Evolutionary conservation across 2,329 filamentous ascomycete species (phyloP), one percentile per base, ranked within the genome.

Genomic region (Fusarium sp.): DNA sequence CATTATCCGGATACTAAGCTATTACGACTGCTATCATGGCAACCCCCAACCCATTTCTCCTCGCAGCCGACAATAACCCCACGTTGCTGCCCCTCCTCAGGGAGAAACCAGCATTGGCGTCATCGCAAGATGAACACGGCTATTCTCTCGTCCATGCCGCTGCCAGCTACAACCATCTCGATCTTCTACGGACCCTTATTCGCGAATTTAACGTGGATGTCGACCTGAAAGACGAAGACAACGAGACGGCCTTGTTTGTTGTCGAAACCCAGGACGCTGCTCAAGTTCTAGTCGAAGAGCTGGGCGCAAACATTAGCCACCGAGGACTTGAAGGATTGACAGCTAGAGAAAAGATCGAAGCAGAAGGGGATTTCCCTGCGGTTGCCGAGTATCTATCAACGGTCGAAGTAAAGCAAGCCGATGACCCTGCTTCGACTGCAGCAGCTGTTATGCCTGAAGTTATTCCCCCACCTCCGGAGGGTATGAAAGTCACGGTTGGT

Each of bases 81-180:
- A 85, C 87, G 46, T 88, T 99, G 58, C 84, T 97, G 67, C 84
- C 89, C 62, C 88, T 94, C 72, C 90, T 99, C 55, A 87, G 88
- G 69, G 84, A 90, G 66, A 88, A 94, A 72, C 93, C 94, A 34
- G 82, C 88, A n/a, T 84, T 97, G 56, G 95, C 96, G 57, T 87
- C 90, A 4, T 83, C 87, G 55, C 93, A 97, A 82, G 96, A 99
- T 80, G 90, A 92, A 64, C 92, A 98, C 77, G 96, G 96, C 75
- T 99, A 99, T 83, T 97, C 94, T 48, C 89, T 98, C 27, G 84
- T 98, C 51, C 96, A 99, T 81, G 96, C 96, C 55, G 94, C 95
- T 18, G 91, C 93, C 20, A 98, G 94, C 73, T 99, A 98, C 85
- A 92, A 91, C 78, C 94, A 98, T 78, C 82, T 93, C 38, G 88